Evolutionary conservation across 257 asterid genomes (phyloP).

Genomic region (Linderniella brevidens): DNA sequence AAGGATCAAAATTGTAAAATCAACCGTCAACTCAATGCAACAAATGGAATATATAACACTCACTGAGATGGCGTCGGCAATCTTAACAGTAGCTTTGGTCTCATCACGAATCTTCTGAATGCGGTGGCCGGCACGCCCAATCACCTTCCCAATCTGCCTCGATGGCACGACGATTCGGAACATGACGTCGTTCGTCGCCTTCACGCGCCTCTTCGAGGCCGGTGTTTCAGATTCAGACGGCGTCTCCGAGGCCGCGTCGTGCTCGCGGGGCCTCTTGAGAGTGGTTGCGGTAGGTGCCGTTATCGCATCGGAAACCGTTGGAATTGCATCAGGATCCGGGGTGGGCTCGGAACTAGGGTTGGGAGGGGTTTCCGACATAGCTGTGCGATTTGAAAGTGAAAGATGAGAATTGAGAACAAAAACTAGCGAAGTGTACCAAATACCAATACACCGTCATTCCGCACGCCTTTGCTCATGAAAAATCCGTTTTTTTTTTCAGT

Average conservation of each 20-base stretch:
- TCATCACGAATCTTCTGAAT: conserved; percentile 91
- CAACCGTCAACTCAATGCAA: not conserved
- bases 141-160: conserved; percentile 90
- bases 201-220: conserved; percentile 56
- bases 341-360: too few relatives aligned
- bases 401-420: too few relatives aligned
- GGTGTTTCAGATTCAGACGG: conserved; percentile 37
- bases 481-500: too few relatives aligned
- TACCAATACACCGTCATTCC: too few relatives aligned
- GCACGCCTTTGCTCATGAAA: too few relatives aligned
- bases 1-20: too few relatives aligned
- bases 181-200: conserved; percentile 47
- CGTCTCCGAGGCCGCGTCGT: conserved; percentile 17
- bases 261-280: conserved; percentile 63
- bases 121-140: conserved; percentile 80
- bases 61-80: conserved; percentile 64
- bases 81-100: conserved; percentile 64
- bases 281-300: conserved; percentile 2
- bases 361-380: too few relatives aligned
- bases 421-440: too few relatives aligned
- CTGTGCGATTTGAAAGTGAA: too few relatives aligned
- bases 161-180: conserved; percentile 87
- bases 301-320: too few relatives aligned
- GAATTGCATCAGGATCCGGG: too few relatives aligned
- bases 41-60: not conserved